These are phyloP conservation scores for Coemansia reversa DNA, from an alignment of 192 early-diverging fungal genomes.

Conservation along the genomic window DNA sequence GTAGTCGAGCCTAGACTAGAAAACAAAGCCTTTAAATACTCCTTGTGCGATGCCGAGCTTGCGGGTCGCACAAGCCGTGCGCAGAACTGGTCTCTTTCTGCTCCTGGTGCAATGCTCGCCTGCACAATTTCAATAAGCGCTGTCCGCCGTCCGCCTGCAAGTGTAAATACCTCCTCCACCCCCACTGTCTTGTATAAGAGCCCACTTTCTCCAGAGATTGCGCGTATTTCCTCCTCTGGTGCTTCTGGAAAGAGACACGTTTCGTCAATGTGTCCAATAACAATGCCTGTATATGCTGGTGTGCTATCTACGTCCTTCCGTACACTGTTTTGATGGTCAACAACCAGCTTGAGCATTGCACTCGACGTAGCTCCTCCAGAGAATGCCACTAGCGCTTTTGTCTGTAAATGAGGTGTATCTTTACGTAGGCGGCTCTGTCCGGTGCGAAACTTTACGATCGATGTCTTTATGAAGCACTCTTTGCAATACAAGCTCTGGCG, in stretches of 20 bases:
- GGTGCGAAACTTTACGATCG: conserved; percentile 69
- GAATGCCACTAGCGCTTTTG: conserved; percentile 75
- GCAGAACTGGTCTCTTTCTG: conserved; percentile 12
- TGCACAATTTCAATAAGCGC: conserved; percentile 22
- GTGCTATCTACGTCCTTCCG: conserved; percentile 59
- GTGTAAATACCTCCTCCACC: conserved; percentile 67
- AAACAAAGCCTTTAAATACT: conserved; percentile 58
- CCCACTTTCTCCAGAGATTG: conserved; percentile 43
- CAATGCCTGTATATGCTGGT: conserved; percentile 59
- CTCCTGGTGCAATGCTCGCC: conserved; percentile 13
- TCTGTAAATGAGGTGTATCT: conserved; percentile 20
- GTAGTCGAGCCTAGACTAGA: conserved; percentile 58
- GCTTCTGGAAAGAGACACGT: conserved; percentile 54
- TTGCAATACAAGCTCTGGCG: conserved; percentile 78
- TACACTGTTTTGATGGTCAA: conserved; percentile 59
- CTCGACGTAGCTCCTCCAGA: conserved; percentile 86
- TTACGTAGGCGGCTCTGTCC: conserved; percentile 58
- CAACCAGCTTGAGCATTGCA: conserved; percentile 64
- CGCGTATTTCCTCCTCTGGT: conserved; percentile 39
- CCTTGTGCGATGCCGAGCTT: conserved; percentile 10
- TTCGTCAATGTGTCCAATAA: conserved; percentile 82
- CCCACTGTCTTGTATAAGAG: conserved; percentile 49
- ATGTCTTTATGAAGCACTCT: conserved; percentile 72
- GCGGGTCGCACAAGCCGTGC: conserved; percentile 16
- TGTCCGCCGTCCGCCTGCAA: conserved; percentile 2